Conservation (phyloP, 179 eudicot genomes). For the Drosera spatulata region DNA sequence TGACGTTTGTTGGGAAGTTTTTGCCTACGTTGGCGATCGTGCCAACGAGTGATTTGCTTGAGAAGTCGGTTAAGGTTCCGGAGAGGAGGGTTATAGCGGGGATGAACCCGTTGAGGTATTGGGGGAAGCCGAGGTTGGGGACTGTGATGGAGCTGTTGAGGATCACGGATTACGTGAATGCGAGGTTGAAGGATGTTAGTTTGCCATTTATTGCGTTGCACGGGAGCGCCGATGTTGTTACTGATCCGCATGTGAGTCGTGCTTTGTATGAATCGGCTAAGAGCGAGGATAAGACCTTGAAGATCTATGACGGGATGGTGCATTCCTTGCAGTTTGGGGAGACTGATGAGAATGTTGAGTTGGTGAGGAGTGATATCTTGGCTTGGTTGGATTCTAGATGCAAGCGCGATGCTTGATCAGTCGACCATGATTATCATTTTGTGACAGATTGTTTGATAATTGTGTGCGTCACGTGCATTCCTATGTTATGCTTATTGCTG, state of each 20-base stretch:
- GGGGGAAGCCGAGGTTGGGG: slow-evolving; percentile 78
- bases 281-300: slow-evolving; percentile 66
- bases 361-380: slow-evolving; percentile 56
- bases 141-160: slow-evolving; percentile 71
- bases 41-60: slow-evolving; percentile 61
- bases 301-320: slow-evolving; percentile 76
- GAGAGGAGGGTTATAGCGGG: slow-evolving; percentile 45
- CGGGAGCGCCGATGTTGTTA: slow-evolving; percentile 74
- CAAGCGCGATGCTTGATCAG: slow-evolving; percentile 2
- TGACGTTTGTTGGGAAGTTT: slow-evolving; percentile 40
- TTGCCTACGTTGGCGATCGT: slow-evolving; percentile 72
- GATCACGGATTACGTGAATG: slow-evolving; percentile 55
- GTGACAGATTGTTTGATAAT: no score
- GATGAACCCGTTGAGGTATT: slow-evolving; percentile 71
- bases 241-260: slow-evolving; percentile 77
- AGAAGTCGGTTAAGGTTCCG: slow-evolving; percentile 57
- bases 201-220: slow-evolving; percentile 76
- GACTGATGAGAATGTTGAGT: slow-evolving; percentile 68
- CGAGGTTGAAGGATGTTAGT: slow-evolving; percentile 30
- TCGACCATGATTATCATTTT: no score
- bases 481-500: no score
- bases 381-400: slow-evolving; percentile 70
- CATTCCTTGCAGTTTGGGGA: slow-evolving; percentile 98
- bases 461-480: no score
- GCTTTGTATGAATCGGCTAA: slow-evolving; percentile 53